Evolutionary conservation across 345 rosid genomes (phyloP), one percentile per base, ranked within the genome.

Genomic region (Alliaria petiolata): DNA sequence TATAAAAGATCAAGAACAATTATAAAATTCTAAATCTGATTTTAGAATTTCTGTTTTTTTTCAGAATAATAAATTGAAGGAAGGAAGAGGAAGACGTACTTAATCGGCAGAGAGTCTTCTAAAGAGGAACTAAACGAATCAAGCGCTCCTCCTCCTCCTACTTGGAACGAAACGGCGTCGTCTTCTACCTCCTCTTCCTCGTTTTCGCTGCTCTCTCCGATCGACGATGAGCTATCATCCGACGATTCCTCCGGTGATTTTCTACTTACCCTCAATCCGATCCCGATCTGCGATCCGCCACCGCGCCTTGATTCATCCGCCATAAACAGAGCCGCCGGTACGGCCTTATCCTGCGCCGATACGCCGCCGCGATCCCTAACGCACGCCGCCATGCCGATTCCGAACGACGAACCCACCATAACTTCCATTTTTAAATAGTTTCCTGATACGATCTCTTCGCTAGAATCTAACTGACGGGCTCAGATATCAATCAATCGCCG

Each of bases 41-140:
- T 8, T 4, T 31, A 12, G n/a, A 57, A 30, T 62, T 20, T 45
- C 45, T 36, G 38, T 10, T 51, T 22, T 59, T 22, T 22, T 22
- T 22, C 3, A 1, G 7, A 19, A 50, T 49, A 15, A 40, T n/a
- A 26, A 20, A 46, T 6, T 43, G 2, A 4, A 69, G 36, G 3
- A 7, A 17, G 12, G 15, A 17, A 40, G 8, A 53, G 3, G 5
- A 13, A 39, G 40, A 79, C 85, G 69, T 63, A 89, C 96, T 87
- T 89, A 62, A 78, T 72, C 0, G 92, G 96, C 4, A 87, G 89
- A 65, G 86, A 80, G 14, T 87, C 96, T 73, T 84, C 89, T 9
- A 89, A 17, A 14, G 87, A 80, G 53, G 88, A 81, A 54, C 71
- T 78, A 57, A 89, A 42, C 22, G 82, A 67, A 79, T 10, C 76